phyloP scores from a whole-genome alignment of 768 basidiomycete species.

The Leucocoprinus birnbaumii region DNA sequence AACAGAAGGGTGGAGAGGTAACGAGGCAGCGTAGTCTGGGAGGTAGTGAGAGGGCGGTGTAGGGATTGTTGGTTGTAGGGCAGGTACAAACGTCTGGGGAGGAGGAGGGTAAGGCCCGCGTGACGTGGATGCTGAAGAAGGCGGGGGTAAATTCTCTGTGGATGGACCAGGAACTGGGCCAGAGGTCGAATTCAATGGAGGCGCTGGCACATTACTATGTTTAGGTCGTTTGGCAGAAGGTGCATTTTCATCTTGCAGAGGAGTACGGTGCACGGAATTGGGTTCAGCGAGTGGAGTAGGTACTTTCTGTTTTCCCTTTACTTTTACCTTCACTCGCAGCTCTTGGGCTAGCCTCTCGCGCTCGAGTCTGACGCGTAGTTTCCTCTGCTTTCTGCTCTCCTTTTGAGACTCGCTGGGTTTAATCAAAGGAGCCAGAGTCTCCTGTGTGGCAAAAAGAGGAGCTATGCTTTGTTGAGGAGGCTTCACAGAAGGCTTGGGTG shows the following conservation, averaged over 20 bases:
- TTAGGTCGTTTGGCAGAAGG: not conserved
- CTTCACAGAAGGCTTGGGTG: not conserved
- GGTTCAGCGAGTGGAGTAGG: not conserved
- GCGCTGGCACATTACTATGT: not conserved
- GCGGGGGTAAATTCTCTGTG: not conserved
- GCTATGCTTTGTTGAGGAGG: not conserved
- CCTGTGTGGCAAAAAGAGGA: not conserved
- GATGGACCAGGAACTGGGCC: not conserved
- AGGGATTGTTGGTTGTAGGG: not conserved
- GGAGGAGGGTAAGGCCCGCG: not conserved
- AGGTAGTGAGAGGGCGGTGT: not conserved
- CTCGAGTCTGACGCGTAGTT: not conserved
- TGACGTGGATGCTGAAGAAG: not conserved
- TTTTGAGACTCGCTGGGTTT: not conserved
- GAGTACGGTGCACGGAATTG: not conserved
- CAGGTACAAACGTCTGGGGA: not conserved
- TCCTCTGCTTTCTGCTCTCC: not conserved
- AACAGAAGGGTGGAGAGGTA: not conserved
- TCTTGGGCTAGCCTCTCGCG: not conserved
- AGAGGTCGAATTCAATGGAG: not conserved
- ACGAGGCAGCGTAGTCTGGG: not conserved
- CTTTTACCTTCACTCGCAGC: not conserved
- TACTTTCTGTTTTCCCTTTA: conserved; percentile 1
- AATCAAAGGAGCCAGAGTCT: no score
- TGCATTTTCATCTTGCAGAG: not conserved